Evolutionary conservation across 2,329 filamentous ascomycete species (phyloP).

Genomic region (Aureobasidium leucospermi): DNA sequence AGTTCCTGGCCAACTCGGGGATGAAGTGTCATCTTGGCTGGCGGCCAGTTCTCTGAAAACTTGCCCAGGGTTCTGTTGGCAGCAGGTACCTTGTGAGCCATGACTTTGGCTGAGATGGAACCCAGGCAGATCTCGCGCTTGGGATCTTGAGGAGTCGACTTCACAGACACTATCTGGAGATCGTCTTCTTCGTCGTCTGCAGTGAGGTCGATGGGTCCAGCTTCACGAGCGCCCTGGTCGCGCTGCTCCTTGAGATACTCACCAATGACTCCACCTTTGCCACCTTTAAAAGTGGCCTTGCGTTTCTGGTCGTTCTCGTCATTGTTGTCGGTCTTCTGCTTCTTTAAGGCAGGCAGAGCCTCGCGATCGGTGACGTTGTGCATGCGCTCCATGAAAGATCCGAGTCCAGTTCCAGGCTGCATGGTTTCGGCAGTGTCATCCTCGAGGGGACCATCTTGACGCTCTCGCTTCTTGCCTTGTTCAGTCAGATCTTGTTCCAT

Average conservation of each 20-base stretch:
- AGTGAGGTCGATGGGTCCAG: conserved; percentile 43
- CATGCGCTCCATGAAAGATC: conserved; percentile 63
- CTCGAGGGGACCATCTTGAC: neutral
- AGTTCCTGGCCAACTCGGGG: conserved; percentile 39
- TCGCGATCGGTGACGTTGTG: conserved; percentile 66
- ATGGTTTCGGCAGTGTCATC: conserved; percentile 1
- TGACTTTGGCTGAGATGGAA: conserved; percentile 15
- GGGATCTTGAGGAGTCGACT: conserved; percentile 5
- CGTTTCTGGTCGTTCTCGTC: conserved; percentile 30
- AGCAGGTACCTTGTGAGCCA: conserved; percentile 16
- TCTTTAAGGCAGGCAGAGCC: conserved; percentile 39
- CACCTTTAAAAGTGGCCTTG: conserved; percentile 38
- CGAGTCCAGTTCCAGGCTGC: conserved; percentile 28
- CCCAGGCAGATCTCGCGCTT: conserved; percentile 17
- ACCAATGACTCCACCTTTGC: conserved; percentile 48
- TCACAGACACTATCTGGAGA: conserved; percentile 20
- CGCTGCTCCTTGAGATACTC: conserved; percentile 58
- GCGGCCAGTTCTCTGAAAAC: conserved; percentile 39
- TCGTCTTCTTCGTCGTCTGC: conserved; percentile 29
- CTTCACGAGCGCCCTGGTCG: conserved; percentile 34
- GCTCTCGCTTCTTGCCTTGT: conserved; percentile 1
- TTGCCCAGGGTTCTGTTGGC: conserved; percentile 47
- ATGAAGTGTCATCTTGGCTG: conserved; percentile 39
- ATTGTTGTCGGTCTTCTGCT: neutral
- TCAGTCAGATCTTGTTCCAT: neutral